These are phyloP conservation scores for Trametes sanguinea DNA, from an alignment of 768 basidiomycete species.

Conservation along the genomic window DNA sequence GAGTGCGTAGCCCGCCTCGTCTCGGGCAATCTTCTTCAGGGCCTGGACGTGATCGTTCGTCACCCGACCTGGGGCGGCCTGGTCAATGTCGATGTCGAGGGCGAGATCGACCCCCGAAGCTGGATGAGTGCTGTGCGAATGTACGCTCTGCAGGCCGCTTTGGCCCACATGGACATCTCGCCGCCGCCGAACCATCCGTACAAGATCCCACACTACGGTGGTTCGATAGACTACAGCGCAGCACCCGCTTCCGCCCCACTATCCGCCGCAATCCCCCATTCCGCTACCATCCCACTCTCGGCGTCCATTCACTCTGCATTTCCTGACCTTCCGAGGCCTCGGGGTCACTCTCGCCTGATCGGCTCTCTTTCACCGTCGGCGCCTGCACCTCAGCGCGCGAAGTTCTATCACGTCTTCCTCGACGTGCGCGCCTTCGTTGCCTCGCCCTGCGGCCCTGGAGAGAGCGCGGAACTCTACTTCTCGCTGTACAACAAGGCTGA, in stretches of 20 bases:
- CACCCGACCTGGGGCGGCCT: conserved; percentile 91
- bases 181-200: conserved; percentile 33
- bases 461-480: conserved; percentile 92
- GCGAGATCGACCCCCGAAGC: conserved; percentile 74
- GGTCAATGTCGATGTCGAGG: conserved; percentile 87
- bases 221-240: conserved; percentile 48
- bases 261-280: conserved; percentile 47
- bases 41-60: conserved; percentile 93
- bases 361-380: conserved; percentile 37
- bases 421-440: conserved; percentile 93
- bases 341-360: conserved; percentile 33
- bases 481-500: conserved; percentile 87
- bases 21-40: conserved; percentile 87
- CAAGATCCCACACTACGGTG: conserved; percentile 38
- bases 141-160: conserved; percentile 85
- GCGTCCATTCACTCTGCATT: conserved; percentile 61
- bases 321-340: conserved; percentile 52
- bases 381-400: conserved; percentile 38
- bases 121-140: conserved; percentile 90
- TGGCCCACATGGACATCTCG: conserved; percentile 72
- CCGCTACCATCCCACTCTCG: conserved; percentile 39
- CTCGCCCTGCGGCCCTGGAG: conserved; percentile 85
- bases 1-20: conserved; percentile 90
- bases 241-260: conserved; percentile 51
- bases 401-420: conserved; percentile 88